These are phyloP conservation scores for Colletotrichum musae DNA, from an alignment of 2,329 filamentous ascomycete species.

Conservation along the genomic window DNA sequence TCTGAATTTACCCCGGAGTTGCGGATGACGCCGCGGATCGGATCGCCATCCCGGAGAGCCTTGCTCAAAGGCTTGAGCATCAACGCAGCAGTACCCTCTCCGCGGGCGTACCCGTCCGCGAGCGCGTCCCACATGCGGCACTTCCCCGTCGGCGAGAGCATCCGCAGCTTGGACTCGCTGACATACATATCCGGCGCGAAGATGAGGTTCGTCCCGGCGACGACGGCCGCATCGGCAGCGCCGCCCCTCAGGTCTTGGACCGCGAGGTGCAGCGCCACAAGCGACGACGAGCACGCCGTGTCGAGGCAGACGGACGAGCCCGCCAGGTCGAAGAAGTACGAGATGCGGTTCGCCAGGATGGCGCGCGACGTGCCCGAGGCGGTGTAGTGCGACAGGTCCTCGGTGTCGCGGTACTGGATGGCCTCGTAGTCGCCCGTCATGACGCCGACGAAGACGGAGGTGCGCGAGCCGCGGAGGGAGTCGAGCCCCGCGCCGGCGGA, in stretches of 20 bases:
- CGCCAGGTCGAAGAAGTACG: slow-evolving; percentile 56
- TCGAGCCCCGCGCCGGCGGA: slow-evolving; percentile 37
- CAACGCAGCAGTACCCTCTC: slow-evolving; percentile 64
- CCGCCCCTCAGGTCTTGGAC: slow-evolving; percentile 52
- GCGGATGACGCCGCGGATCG: slow-evolving; percentile 54
- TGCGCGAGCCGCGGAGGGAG: slow-evolving; percentile 13
- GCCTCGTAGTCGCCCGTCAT: slow-evolving; percentile 48
- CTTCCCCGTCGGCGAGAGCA: slow-evolving; percentile 40
- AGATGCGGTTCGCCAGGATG: slow-evolving; percentile 57
- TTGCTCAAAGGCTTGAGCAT: slow-evolving; percentile 64
- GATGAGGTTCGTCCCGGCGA: slow-evolving; percentile 48
- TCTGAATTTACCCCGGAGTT: slow-evolving; percentile 56
- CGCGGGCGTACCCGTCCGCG: slow-evolving; percentile 51
- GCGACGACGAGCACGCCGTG: slow-evolving; percentile 61
- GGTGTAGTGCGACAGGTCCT: slow-evolving; percentile 46
- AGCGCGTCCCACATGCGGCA: slow-evolving; percentile 49
- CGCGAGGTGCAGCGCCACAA: slow-evolving; percentile 60
- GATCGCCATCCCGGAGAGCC: slow-evolving; percentile 59
- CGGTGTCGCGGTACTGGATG: slow-evolving; percentile 45
- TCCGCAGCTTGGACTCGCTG: slow-evolving; percentile 41
- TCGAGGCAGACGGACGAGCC: slow-evolving; percentile 59
- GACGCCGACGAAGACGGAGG: slow-evolving; percentile 39
- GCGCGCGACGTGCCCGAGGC: slow-evolving; percentile 39
- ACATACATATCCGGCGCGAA: slow-evolving; percentile 15
- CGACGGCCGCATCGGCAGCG: slow-evolving; percentile 48